Percentiles rank a stretch among this genome's conserved stretches.
These are phyloP conservation scores for Boehmeria nivea DNA, from an alignment of 306 rosid genomes.

Conservation along the genomic window DNA sequence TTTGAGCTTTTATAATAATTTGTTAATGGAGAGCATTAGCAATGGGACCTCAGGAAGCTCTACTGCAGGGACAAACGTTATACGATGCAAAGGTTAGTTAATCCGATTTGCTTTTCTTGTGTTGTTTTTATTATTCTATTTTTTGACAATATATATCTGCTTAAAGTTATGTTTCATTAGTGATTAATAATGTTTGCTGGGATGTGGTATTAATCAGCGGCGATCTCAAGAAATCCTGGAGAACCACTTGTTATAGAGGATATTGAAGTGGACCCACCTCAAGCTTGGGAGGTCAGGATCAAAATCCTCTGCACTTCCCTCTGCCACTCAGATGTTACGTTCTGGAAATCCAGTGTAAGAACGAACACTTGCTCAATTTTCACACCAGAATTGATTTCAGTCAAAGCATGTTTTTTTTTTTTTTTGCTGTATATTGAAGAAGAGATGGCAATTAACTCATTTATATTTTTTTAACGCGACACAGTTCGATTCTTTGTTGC, in stretches of 20 bases:
- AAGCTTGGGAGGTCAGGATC: conserved; percentile 53
- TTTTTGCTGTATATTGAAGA: too few species aligned
- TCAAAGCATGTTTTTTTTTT: too few species aligned
- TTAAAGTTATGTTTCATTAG: too few species aligned
- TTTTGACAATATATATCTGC: too few species aligned
- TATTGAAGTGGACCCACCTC: conserved; percentile 54
- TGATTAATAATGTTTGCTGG: not conserved
- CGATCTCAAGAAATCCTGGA: conserved; percentile 47
- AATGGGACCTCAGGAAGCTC: too few species aligned
- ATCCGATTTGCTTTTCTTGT: not conserved
- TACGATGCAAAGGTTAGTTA: not conserved
- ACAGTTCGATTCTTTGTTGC: too few species aligned
- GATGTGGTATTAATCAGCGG: conserved; percentile 35
- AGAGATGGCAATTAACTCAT: too few species aligned
- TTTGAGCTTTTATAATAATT: too few species aligned
- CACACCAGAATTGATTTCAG: too few species aligned
- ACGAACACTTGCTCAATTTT: not conserved
- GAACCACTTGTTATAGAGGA: conserved; percentile 50
- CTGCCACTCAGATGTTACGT: conserved; percentile 47
- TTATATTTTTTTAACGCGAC: too few species aligned
- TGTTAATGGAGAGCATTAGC: too few species aligned
- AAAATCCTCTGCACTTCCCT: conserved; percentile 52
- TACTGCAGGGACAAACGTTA: not conserved
- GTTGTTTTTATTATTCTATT: too few species aligned
- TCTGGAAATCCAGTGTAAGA: conserved; percentile 43